phyloP scores from a whole-genome alignment of 345 rosid species.

The Salix dunnii region DNA sequence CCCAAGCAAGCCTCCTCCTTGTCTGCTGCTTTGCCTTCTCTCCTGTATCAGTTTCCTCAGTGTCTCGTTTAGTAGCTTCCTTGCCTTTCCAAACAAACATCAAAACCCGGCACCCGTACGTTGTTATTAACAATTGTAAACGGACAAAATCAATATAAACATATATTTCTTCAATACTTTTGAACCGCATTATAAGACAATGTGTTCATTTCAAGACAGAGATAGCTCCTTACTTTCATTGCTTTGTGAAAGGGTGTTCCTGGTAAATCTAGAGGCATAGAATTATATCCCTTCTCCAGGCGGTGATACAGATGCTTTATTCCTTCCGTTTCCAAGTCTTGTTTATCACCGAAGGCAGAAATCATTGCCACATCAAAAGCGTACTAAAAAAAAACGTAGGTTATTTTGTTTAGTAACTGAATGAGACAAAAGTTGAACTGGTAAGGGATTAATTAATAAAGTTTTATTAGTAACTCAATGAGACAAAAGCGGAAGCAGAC shows the following conservation, averaged over 20 bases:
- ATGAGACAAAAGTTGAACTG: neutral
- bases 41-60: slow-evolving; percentile 55
- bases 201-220: neutral
- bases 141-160: neutral
- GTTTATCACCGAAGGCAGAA: slow-evolving; percentile 64
- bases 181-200: neutral
- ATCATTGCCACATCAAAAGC: slow-evolving; percentile 94
- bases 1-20: slow-evolving; percentile 60
- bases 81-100: slow-evolving; percentile 44
- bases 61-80: slow-evolving; percentile 53
- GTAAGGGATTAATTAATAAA: neutral
- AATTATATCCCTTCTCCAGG: slow-evolving; percentile 82
- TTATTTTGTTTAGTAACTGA: neutral
- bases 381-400: slow-evolving; percentile 40
- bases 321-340: slow-evolving; percentile 48
- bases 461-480: neutral
- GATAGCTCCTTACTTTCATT: slow-evolving; percentile 51
- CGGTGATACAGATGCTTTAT: slow-evolving; percentile 66
- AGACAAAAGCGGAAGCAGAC: slow-evolving; percentile 4
- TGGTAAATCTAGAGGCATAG: slow-evolving; percentile 85
- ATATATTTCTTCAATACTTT: neutral
- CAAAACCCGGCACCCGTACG: neutral
- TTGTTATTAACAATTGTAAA: neutral
- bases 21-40: slow-evolving; percentile 46
- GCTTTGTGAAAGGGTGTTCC: slow-evolving; percentile 80